A percentile compares a stretch with the other conserved stretches of the same genome.
phyloP scores from a whole-genome alignment of 1,284 basidiomycete genomes.

The Rhodotorula sp. region DNA sequence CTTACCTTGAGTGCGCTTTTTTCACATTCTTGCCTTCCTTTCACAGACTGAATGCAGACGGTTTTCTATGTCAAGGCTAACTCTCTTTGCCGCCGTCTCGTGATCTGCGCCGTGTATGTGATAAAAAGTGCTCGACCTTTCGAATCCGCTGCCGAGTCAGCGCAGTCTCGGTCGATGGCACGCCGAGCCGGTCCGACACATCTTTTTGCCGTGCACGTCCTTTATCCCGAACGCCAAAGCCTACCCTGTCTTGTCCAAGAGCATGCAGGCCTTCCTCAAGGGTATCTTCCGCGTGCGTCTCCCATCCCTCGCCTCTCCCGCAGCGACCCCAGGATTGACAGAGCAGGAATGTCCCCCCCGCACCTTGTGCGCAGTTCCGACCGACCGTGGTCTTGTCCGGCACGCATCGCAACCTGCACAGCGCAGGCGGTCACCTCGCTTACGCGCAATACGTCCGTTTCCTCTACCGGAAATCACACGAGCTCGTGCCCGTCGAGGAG shows the following conservation, averaged over 20 bases:
- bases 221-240: slow-evolving; percentile 97
- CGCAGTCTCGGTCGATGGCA: slow-evolving; percentile 74
- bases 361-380: slow-evolving; percentile 26
- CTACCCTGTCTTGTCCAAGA: slow-evolving; percentile 93
- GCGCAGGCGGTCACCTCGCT: slow-evolving; percentile 74
- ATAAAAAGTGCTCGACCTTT: slow-evolving; percentile 82
- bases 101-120: not conserved
- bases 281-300: slow-evolving; percentile 74
- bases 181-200: slow-evolving; percentile 81
- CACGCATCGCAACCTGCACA: slow-evolving; percentile 63
- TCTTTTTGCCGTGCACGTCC: slow-evolving; percentile 82
- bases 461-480: slow-evolving; percentile 52
- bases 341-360: no score
- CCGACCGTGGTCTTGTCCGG: slow-evolving; percentile 78
- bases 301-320: not conserved
- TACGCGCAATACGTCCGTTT: slow-evolving; percentile 74
- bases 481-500: slow-evolving; percentile 68
- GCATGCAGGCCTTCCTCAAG: slow-evolving; percentile 80
- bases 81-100: not conserved
- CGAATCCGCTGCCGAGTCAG: slow-evolving; percentile 77
- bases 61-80: no score
- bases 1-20: slow-evolving; percentile 65
- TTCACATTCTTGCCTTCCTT: not conserved
- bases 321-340: not conserved
- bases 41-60: no score